Percentiles rank a stretch among this genome's conserved stretches.
These are phyloP conservation scores for Lasiosphaeriaceae sp. DNA, from an alignment of 495 filamentous ascomycete genomes.

Conservation along the genomic window DNA sequence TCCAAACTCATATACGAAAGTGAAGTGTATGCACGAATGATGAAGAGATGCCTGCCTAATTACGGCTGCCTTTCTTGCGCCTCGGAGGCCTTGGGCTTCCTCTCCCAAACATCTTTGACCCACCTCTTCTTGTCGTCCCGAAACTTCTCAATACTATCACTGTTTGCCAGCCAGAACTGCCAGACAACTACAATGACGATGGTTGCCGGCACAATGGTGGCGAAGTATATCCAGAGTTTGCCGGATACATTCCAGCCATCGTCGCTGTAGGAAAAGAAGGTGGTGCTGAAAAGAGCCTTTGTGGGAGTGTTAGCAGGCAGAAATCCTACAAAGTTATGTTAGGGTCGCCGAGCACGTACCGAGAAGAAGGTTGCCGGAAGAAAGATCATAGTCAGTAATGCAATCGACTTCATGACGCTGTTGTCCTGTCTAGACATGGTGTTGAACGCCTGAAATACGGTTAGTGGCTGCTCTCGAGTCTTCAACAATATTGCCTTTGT, in stretches of 20 bases:
- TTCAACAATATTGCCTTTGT: neutral
- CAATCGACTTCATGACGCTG: slow-evolving; percentile 41
- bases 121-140: neutral
- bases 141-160: slow-evolving; percentile 8
- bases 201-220: slow-evolving; percentile 17
- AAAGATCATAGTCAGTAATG: slow-evolving; percentile 41
- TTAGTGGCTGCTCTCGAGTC: neutral
- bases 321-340: too few species aligned
- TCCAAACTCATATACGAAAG: too few species aligned
- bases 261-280: slow-evolving; percentile 20
- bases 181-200: slow-evolving; percentile 16
- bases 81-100: too few species aligned
- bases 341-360: too few species aligned
- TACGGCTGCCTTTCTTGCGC: too few species aligned
- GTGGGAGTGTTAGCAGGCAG: neutral
- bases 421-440: slow-evolving; percentile 31
- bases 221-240: slow-evolving; percentile 21
- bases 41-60: too few species aligned
- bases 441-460: slow-evolving; percentile 18
- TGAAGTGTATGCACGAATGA: too few species aligned
- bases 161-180: slow-evolving; percentile 14
- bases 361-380: slow-evolving; percentile 38
- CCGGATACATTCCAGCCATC: slow-evolving; percentile 14
- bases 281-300: slow-evolving; percentile 24
- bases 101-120: neutral